Conservation (phyloP, 495 filamentous ascomycete species). For the Evansstolkia leycettana region DNA sequence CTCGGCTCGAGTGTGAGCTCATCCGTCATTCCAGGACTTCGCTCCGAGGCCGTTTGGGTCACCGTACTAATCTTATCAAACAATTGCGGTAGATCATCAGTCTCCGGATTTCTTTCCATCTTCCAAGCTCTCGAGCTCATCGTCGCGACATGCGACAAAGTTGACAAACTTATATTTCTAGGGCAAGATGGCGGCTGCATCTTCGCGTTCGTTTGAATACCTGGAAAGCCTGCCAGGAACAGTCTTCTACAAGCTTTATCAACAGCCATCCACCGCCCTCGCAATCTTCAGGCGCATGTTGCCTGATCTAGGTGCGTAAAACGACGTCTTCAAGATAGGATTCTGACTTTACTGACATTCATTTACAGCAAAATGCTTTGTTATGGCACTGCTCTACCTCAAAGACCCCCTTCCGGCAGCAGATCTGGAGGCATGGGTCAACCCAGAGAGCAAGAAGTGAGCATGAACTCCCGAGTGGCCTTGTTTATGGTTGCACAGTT, state of each 20-base stretch:
- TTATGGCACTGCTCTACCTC: conserved; percentile 87
- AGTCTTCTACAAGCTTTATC: conserved; percentile 81
- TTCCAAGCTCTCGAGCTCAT: conserved; percentile 5
- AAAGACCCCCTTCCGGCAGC: conserved; percentile 57
- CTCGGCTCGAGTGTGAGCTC: conserved; percentile 2
- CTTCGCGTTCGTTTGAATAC: conserved; percentile 62
- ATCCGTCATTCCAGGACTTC: conserved; percentile 23
- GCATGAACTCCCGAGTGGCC: too few species aligned
- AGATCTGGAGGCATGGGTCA: conserved; percentile 78
- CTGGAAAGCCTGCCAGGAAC: conserved; percentile 80
- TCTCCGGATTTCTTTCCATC: conserved; percentile 1
- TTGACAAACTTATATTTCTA: conserved; percentile 18
- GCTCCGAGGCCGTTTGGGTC: conserved; percentile 18
- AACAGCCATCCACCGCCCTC: conserved; percentile 87
- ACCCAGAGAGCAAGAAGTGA: conserved; percentile 55
- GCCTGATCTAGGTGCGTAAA: conserved; percentile 63
- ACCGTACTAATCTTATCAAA: conserved; percentile 18
- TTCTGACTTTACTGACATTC: neutral
- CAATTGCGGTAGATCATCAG: conserved; percentile 3
- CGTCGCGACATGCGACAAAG: conserved; percentile 23
- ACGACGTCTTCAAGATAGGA: neutral
- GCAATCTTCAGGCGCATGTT: conserved; percentile 97
- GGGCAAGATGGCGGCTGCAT: conserved; percentile 55
- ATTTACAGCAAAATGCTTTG: conserved; percentile 73
- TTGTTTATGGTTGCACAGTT: neutral